These are phyloP conservation scores for Rhodamnia rubescens DNA, from an alignment of 345 rosid genomes.

Conservation along the genomic window DNA sequence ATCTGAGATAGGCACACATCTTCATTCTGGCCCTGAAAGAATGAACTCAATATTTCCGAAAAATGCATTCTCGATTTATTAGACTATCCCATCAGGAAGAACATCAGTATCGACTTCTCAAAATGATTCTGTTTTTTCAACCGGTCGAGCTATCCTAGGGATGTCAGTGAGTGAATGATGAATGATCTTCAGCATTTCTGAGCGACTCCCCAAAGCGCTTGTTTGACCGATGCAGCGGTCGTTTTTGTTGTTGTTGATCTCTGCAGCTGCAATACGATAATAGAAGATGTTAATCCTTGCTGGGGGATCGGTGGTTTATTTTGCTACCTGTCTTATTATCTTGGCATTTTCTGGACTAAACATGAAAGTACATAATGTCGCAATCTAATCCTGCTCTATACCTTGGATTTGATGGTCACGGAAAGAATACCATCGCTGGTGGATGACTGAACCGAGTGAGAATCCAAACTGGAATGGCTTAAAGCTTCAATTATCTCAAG, in stretches of 20 bases:
- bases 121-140: background rate
- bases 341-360: background rate
- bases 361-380: background rate
- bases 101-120: background rate
- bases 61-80: background rate
- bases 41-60: background rate
- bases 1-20: background rate
- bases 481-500: slow-evolving; percentile 67
- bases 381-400: slow-evolving; percentile 3
- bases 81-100: background rate
- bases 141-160: background rate
- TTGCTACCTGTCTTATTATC: background rate
- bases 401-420: slow-evolving; percentile 61
- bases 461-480: slow-evolving; percentile 56
- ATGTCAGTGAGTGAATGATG: background rate
- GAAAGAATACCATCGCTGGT: slow-evolving; percentile 49
- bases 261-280: slow-evolving; percentile 33
- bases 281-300: background rate
- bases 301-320: background rate
- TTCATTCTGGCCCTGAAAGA: background rate
- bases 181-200: slow-evolving; percentile 31
- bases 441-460: slow-evolving; percentile 68
- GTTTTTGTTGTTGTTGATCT: slow-evolving; percentile 24
- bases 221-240: slow-evolving; percentile 41
- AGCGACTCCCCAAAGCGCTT: slow-evolving; percentile 49